Evolutionary conservation across 1,284 basidiomycete genomes (phyloP).

Genomic region (Tilletia walkeri): DNA sequence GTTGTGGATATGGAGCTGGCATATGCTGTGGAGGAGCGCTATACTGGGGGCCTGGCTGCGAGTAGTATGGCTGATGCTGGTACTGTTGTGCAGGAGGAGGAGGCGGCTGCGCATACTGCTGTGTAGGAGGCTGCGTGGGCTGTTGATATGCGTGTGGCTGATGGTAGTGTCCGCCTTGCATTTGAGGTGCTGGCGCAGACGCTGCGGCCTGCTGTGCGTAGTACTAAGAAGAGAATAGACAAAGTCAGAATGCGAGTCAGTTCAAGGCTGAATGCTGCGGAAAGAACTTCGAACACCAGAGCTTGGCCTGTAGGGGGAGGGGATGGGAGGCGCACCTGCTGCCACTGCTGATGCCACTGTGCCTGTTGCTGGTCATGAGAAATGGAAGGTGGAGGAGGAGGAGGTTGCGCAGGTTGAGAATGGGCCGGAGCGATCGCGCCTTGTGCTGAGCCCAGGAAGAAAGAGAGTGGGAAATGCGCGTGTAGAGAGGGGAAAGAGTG

Average conservation of each 20-base stretch:
- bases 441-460: neutral
- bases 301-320: no score
- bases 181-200: neutral
- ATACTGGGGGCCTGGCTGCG: neutral
- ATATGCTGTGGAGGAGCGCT: neutral
- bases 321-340: slow-evolving; percentile 14
- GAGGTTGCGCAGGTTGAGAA: slow-evolving; percentile 8
- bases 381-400: neutral
- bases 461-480: neutral
- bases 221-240: neutral
- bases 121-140: neutral
- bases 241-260: neutral
- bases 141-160: neutral
- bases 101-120: no score
- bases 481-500: neutral
- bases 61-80: slow-evolving; percentile 1
- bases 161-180: neutral
- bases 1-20: slow-evolving; percentile 1
- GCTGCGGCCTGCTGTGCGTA: slow-evolving; percentile 10
- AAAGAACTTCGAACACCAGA: no score
- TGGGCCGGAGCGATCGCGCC: slow-evolving; percentile 7
- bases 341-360: slow-evolving; percentile 18
- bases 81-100: neutral
- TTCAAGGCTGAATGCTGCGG: neutral
- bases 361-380: slow-evolving; percentile 17